Evolutionary conservation across 2,329 filamentous ascomycete species (phyloP).

Genomic region (Berkeleyomyces basicola): DNA sequence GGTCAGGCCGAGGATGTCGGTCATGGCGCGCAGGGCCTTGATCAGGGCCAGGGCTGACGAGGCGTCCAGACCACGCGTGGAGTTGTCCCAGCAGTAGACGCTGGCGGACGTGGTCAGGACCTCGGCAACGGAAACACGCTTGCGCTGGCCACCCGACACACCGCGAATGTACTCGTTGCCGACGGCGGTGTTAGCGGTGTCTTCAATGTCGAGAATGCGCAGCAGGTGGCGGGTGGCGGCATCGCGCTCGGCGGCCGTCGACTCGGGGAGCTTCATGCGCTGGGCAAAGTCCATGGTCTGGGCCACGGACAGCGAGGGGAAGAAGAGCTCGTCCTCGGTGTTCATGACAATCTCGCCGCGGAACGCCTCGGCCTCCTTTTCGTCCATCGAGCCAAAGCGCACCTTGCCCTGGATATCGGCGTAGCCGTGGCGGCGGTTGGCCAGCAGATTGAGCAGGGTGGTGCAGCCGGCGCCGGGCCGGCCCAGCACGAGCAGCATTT

Average conservation of each 20-base stretch:
- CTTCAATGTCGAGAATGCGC: constrained; percentile 47
- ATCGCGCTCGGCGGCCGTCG: constrained; percentile 28
- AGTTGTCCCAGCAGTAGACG: constrained; percentile 53
- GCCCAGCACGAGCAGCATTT: constrained; percentile 55
- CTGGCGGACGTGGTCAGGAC: constrained; percentile 40
- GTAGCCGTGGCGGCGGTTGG: constrained; percentile 46
- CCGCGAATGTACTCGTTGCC: constrained; percentile 62
- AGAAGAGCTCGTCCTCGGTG: constrained; percentile 49
- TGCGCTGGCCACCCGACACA: constrained; percentile 57
- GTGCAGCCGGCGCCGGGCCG: constrained; percentile 55
- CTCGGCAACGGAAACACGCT: constrained; percentile 48
- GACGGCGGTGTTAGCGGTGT: constrained; percentile 56
- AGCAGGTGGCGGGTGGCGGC: constrained; percentile 38
- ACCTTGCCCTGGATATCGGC: constrained; percentile 41
- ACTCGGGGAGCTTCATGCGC: constrained; percentile 36
- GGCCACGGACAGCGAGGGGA: constrained; percentile 52
- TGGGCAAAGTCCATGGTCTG: constrained; percentile 58
- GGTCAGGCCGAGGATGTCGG: constrained; percentile 49
- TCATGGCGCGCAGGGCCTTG: constrained; percentile 50
- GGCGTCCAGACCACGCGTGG: constrained; percentile 55
- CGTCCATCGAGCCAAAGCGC: constrained; percentile 35
- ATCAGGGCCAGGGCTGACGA: constrained; percentile 63
- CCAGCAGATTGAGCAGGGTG: constrained; percentile 51
- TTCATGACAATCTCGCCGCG: constrained; percentile 49
- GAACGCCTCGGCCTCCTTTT: constrained; percentile 31